Conservation (phyloP, 495 filamentous ascomycete species). For the Penicillium cataractarum region DNA sequence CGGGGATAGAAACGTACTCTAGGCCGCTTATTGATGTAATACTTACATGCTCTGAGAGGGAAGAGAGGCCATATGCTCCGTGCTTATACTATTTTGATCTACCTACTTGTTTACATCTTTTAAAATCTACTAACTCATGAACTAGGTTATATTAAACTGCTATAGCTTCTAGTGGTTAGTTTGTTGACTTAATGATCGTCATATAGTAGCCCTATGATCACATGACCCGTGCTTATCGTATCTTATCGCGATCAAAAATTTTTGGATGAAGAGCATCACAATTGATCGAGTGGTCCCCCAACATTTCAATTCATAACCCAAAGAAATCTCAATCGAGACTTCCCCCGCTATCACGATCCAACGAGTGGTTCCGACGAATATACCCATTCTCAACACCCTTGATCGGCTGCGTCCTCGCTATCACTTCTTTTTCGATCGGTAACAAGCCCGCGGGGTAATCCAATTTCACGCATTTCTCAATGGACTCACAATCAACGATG, state of each 20-base stretch:
- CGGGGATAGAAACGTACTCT: no score
- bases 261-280: not conserved
- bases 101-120: no score
- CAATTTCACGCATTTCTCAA: constrained; percentile 11
- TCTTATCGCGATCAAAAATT: constrained; percentile 7
- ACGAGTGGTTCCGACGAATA: not conserved
- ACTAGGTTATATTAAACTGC: no score
- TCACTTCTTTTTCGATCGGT: not conserved
- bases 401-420: no score
- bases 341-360: not conserved
- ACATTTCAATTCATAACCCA: not conserved
- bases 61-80: no score
- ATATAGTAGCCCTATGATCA: no score
- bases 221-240: not conserved
- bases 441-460: not conserved
- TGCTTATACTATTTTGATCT: no score
- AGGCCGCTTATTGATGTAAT: no score
- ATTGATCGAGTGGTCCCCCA: not conserved
- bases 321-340: not conserved
- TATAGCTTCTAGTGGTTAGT: no score
- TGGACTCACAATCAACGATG: constrained; percentile 28
- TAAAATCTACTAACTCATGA: no score
- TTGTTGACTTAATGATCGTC: no score
- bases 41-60: no score
- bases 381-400: not conserved